Evolutionary conservation across 768 basidiomycete species (phyloP), one percentile per base, ranked within the genome.

Genomic region (Auriscalpium orientale): DNA sequence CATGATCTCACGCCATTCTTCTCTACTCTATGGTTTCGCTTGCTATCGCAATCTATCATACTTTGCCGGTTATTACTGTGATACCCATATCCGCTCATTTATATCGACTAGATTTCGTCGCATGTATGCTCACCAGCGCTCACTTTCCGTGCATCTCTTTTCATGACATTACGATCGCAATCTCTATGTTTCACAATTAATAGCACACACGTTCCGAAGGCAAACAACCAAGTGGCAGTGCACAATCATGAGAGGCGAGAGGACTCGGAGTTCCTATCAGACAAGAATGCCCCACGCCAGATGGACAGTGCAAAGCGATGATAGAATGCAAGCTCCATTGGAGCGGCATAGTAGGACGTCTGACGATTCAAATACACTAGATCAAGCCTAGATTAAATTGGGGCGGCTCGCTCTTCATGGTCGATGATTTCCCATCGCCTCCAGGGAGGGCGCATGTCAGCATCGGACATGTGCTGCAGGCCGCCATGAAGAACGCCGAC

Each of bases 401-500:
- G n/a, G n/a, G 9, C 9, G 40, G 40, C 15, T 43, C 28, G 28
- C 9, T 43, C 40, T 18, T 8, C 35, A 36, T 38, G 48, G 12
- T 55, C 54, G 10, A 55, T 34, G 54, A 55, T 49, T n/a, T 55
- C 36, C 48, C 21, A 34, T n/a, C 48, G n/a, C 37, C 18, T 13
- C 54, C 54, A 55, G 10, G 54, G 54, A 2, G 54, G 47, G 11
- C 34, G 11, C 22, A 20, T 34, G 21, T 46, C 54, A 40, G 15
- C 15, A 7, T 68, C 61, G 49, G 71, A 66, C 10, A 74, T 74
- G 40, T 74, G 74, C 68, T 87, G 83, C 61, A 83, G 76, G 40
- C 85, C 85, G 9, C 83, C 85, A 43, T 78, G 76, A 46, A 88
- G 73, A 53, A 84, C 75, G 57, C 84, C 86, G 60, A 85, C 80